These are phyloP conservation scores for Claviceps digitariae DNA, from an alignment of 2,329 filamentous ascomycete genomes.

Conservation along the genomic window DNA sequence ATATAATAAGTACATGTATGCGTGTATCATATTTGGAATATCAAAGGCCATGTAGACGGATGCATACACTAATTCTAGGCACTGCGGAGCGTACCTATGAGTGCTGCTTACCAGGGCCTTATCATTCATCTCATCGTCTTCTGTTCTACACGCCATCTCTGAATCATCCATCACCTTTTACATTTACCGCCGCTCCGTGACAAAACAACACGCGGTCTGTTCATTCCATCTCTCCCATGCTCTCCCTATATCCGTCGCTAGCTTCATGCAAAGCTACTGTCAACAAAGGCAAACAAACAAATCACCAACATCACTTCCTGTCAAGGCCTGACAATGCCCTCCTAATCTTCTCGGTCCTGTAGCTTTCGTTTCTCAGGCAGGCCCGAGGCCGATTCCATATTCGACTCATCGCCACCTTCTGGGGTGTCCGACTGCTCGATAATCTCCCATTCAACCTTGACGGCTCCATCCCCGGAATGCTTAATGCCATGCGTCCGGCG, in stretches of 20 bases:
- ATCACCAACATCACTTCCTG: background rate
- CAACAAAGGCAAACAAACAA: background rate
- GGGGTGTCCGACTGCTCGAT: conserved; percentile 50
- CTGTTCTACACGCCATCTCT: too few species aligned
- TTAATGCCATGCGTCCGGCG: conserved; percentile 44
- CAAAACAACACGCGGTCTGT: too few species aligned
- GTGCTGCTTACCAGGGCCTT: too few species aligned
- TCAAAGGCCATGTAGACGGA: too few species aligned
- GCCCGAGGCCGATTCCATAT: conserved; percentile 19
- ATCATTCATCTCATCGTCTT: too few species aligned
- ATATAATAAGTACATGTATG: too few species aligned
- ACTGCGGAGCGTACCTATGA: too few species aligned
- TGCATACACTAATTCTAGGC: too few species aligned
- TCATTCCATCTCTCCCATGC: background rate
- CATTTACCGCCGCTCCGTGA: too few species aligned
- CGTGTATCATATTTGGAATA: too few species aligned
- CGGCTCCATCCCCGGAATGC: conserved; percentile 45
- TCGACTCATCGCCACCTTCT: conserved; percentile 20
- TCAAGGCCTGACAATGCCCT: background rate
- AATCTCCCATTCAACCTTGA: conserved; percentile 71
- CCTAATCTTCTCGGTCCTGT: conserved; percentile 24
- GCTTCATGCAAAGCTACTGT: background rate
- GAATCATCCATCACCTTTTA: too few species aligned
- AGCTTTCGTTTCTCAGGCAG: conserved; percentile 40
- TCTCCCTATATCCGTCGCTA: too few species aligned